Evolutionary conservation across 805 yeast genomes (phyloP), one percentile per base, ranked within the genome.

Genomic region (Phaffomyces thermotolerans): DNA sequence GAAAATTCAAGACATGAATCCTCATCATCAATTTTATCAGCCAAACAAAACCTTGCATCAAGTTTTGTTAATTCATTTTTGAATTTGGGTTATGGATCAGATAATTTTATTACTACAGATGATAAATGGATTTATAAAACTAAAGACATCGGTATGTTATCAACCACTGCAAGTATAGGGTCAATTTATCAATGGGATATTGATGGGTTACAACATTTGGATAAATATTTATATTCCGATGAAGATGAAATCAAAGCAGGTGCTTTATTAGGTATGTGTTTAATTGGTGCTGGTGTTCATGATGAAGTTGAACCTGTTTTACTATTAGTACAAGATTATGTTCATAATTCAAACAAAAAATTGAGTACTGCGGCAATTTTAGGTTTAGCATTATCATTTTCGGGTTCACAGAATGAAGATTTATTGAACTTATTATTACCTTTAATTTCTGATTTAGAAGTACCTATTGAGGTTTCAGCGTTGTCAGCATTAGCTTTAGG

Each of bases 271-370:
- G 99, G 98, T 63, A 87, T 88, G 64, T 99, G 98, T 63, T 75
- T 93, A 39, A 81, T 88, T 6, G 86, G 95, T 25, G 75, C 95
- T 20, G 95, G 95, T 65, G 91, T 93, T 43, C 96, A 87, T 65
- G 96, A 91, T 60, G 99, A 91, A 49, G 87, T 90, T 36, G 98
- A 89, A 51, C 91, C 97, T 2, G 91, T 97, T 7, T 72, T 87
- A 48, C 80, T 95, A 25, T 68, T 93, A 52, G 73, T 93, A 50
- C 88, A 81, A 63, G 98, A 91, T 50, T 86, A 84, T 57, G 82
- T 86, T 25, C 72, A 75, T 40, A 84, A 79, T 53, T 64, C 79
- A 8, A 79, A 78, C 51, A 72, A 75, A 47, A 68, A 78, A 42
- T 71, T 86, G 51, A 81, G 86, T 48, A 72, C 89, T 6, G 76